phyloP scores from a whole-genome alignment of 768 basidiomycete genomes.

The Lenzites betulinus region DNA sequence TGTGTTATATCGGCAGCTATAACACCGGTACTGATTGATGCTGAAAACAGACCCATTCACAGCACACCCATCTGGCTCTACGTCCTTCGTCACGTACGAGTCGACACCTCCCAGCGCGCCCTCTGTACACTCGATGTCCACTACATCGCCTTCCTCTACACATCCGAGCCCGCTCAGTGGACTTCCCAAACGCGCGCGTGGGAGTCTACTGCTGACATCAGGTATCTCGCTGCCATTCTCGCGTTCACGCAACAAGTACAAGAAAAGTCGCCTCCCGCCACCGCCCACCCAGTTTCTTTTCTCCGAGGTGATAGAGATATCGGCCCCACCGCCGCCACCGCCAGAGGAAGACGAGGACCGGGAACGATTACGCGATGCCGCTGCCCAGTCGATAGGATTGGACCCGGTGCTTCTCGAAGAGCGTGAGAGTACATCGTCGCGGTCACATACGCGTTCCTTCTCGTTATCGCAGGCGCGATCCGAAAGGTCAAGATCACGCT shows the following conservation, averaged over 20 bases:
- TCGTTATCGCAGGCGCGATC: conserved; percentile 13
- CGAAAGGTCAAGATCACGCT: conserved; percentile 17
- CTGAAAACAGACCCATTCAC: conserved; percentile 30
- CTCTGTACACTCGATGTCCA: conserved; percentile 14
- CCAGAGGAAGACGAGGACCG: conserved; percentile 68
- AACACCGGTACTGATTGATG: conserved; percentile 4
- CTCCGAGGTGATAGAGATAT: conserved; percentile 76
- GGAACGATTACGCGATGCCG: conserved; percentile 70
- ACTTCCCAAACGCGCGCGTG: conserved; percentile 25
- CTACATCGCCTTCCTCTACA: conserved; percentile 7
- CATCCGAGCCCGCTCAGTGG: conserved; percentile 6
- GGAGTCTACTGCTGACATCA: conserved; percentile 24
- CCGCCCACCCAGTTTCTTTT: conserved; percentile 47
- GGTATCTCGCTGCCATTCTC: conserved; percentile 16
- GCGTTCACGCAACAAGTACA: conserved; percentile 24
- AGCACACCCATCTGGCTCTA: conserved; percentile 27
- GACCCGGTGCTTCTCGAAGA: conserved; percentile 52
- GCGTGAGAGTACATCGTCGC: conserved; percentile 26
- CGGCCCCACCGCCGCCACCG: conserved; percentile 39
- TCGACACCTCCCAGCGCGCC: conserved; percentile 3
- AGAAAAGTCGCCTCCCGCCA: conserved; percentile 21
- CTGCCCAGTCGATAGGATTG: conserved; percentile 76
- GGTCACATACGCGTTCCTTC: conserved; percentile 21
- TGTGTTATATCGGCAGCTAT: conserved; percentile 3
- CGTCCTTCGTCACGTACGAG: conserved; percentile 28